phyloP scores from a whole-genome alignment of 371 early-diverging fungal species.

The Sporodiniella umbellata region DNA sequence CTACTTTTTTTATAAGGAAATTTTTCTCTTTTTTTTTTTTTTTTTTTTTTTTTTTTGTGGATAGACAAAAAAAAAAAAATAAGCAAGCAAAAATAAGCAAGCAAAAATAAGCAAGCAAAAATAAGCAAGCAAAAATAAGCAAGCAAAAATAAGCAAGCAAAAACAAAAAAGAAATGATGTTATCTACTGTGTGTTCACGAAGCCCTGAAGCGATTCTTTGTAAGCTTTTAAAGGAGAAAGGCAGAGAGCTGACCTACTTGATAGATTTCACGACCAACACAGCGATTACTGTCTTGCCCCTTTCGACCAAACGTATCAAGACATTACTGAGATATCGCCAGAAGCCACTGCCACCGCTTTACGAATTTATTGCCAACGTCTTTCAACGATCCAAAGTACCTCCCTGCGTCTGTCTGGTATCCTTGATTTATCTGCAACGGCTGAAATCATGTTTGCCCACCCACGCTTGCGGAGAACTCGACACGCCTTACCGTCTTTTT shows the following conservation, averaged over 20 bases:
- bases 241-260: background rate
- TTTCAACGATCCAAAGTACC: conserved; percentile 40
- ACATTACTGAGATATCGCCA: background rate
- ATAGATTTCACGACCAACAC: conserved; percentile 44
- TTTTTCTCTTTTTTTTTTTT: background rate
- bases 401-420: conserved; percentile 55
- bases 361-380: conserved; percentile 39
- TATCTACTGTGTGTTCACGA: conserved; percentile 38
- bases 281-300: conserved; percentile 41
- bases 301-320: background rate
- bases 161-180: no score
- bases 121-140: no score
- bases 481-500: conserved; percentile 76
- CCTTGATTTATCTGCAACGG: conserved; percentile 72
- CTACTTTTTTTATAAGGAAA: no score
- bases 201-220: conserved; percentile 48
- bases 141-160: no score
- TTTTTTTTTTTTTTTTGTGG: background rate
- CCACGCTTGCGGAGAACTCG: conserved; percentile 67
- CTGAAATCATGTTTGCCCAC: conserved; percentile 61
- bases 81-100: no score
- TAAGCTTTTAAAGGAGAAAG: conserved; percentile 13
- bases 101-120: no score
- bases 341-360: conserved; percentile 30
- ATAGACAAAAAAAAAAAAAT: background rate